phyloP scores from a whole-genome alignment of 176 grass and related monocot genomes.

The Juncus inflexus region DNA sequence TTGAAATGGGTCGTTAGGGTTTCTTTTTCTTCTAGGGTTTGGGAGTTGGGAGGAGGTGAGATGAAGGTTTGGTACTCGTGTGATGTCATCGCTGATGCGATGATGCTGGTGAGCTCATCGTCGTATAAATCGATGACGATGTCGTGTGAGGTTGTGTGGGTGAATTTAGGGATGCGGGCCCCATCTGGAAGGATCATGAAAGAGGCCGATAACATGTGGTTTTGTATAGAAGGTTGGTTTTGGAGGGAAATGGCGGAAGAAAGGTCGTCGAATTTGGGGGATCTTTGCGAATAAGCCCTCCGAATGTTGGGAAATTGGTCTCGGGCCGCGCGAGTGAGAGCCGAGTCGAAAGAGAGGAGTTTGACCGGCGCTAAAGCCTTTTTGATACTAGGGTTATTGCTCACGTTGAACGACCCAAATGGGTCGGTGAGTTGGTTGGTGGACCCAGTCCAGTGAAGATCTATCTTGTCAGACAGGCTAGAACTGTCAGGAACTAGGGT shows the following conservation, averaged over 20 bases:
- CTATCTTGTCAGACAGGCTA: constrained; percentile 85
- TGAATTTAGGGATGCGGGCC: constrained; percentile 37
- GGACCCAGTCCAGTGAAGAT: constrained; percentile 84
- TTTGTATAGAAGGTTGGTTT: constrained; percentile 20
- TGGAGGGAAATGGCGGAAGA: constrained; percentile 33
- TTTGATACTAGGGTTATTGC: constrained; percentile 40
- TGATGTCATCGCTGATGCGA: constrained; percentile 83
- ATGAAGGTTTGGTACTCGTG: constrained; percentile 59
- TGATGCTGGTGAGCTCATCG: constrained; percentile 84
- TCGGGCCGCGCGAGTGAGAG: constrained; percentile 32
- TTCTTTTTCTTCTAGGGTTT: constrained; percentile 45
- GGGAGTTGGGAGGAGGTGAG: constrained; percentile 25
- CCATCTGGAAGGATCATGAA: constrained; percentile 43
- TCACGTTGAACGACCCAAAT: constrained; percentile 23
- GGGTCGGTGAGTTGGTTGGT: constrained; percentile 38
- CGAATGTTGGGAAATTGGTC: constrained; percentile 46
- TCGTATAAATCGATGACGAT: constrained; percentile 81
- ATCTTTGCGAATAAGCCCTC: constrained; percentile 84
- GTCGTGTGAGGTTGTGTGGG: constrained; percentile 37
- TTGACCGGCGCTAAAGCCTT: constrained; percentile 51
- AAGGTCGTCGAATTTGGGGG: constrained; percentile 43
- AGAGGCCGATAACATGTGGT: constrained; percentile 41
- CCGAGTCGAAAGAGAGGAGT: constrained; percentile 84
- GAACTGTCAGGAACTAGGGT: constrained; percentile 45
- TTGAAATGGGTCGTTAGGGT: constrained; percentile 60